Evolutionary conservation across 2,329 filamentous ascomycete species (phyloP).

Genomic region (Pseudogymnoascus sp.): DNA sequence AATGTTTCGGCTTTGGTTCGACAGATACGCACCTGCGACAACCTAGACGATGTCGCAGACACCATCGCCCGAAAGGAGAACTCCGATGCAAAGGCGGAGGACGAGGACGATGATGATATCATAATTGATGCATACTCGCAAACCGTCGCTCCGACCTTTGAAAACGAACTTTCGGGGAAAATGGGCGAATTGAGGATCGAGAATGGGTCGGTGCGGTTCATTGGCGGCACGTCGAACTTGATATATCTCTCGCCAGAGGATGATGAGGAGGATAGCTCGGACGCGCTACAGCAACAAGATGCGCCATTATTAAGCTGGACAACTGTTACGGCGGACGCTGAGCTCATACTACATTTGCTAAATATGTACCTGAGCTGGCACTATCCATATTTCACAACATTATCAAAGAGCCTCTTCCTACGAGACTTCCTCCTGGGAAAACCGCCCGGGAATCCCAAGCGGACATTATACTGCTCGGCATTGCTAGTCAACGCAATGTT

Average conservation of each 20-base stretch:
- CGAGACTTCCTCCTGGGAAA: conserved; percentile 73
- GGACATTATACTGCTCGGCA: conserved; percentile 75
- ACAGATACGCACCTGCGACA: conserved; percentile 79
- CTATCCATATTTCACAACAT: conserved; percentile 89
- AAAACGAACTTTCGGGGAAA: conserved; percentile 80
- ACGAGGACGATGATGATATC: conserved; percentile 36
- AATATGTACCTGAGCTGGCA: conserved; percentile 99
- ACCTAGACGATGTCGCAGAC: conserved; percentile 49
- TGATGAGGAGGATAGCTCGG: conserved; percentile 26
- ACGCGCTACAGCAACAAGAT: conserved; percentile 38
- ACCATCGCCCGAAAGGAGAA: conserved; percentile 35
- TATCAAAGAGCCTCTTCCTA: conserved; percentile 82
- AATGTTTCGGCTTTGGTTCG: conserved; percentile 76
- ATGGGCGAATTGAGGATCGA: conserved; percentile 88
- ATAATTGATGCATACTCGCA: conserved; percentile 35
- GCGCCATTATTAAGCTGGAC: conserved; percentile 84
- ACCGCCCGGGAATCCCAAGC: conserved; percentile 43
- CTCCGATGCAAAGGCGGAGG: conserved; percentile 33
- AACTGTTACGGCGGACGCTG: conserved; percentile 69
- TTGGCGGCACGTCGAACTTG: conserved; percentile 89
- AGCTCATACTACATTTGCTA: conserved; percentile 77
- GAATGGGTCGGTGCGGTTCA: conserved; percentile 82
- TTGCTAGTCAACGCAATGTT: conserved; percentile 91
- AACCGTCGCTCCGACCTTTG: conserved; percentile 40
- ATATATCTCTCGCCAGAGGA: conserved; percentile 63